A percentile compares a stretch with the other conserved stretches of the same genome.
Evolutionary conservation across 495 filamentous ascomycete species (phyloP).

Genomic region (Aspergillus saccharolyticus): DNA sequence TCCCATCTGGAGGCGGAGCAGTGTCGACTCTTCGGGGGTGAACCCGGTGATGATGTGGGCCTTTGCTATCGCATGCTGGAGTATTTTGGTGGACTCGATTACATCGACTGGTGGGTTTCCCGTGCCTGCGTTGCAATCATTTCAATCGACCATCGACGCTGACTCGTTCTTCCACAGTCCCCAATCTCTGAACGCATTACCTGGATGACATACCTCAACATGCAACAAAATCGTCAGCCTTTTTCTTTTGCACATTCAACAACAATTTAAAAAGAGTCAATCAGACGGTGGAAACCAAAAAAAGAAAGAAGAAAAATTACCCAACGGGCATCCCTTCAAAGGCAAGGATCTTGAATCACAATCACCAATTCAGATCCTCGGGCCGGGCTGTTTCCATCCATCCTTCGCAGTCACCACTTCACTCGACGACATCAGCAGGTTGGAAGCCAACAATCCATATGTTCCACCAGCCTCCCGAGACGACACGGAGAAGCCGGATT

Average conservation of each 20-base stretch:
- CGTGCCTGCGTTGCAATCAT: neutral
- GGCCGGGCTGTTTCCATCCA: neutral
- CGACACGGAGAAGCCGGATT: slow-evolving; percentile 27
- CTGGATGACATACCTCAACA: slow-evolving; percentile 13
- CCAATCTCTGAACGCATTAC: slow-evolving; percentile 14
- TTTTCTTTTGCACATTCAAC: neutral
- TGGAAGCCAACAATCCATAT: neutral
- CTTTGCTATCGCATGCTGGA: slow-evolving; percentile 47
- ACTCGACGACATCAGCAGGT: slow-evolving; percentile 4
- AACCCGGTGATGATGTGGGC: slow-evolving; percentile 42
- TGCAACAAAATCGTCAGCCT: slow-evolving; percentile 4
- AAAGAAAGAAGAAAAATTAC: slow-evolving; percentile 1
- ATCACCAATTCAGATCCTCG: neutral
- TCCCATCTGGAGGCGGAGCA: slow-evolving; percentile 32
- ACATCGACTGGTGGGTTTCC: slow-evolving; percentile 42
- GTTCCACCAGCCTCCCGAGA: slow-evolving; percentile 3
- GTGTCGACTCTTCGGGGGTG: slow-evolving; percentile 43
- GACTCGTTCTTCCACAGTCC: slow-evolving; percentile 9
- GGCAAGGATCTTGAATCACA: neutral
- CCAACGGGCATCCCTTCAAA: neutral
- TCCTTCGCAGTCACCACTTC: neutral
- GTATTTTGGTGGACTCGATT: slow-evolving; percentile 46
- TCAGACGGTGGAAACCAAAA: slow-evolving; percentile 3
- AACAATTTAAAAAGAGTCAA: slow-evolving; percentile 2
- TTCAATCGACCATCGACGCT: neutral